Evolutionary conservation across 2,329 filamentous ascomycete genomes (phyloP), one percentile per base, ranked within the genome.

Genomic region (Anthostomella pinea): DNA sequence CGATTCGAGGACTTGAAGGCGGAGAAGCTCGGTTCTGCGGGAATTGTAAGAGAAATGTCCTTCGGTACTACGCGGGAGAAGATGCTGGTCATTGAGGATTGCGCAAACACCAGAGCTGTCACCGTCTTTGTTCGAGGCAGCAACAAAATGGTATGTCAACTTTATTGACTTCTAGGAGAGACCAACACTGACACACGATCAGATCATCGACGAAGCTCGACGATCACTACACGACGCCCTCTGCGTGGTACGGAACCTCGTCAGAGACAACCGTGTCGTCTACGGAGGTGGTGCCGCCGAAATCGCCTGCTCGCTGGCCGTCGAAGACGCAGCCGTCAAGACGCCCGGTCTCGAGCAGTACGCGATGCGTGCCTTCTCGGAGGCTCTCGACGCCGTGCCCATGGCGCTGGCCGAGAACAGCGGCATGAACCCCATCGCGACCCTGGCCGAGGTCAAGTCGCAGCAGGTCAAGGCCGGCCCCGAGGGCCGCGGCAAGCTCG

Each of bases 81-180:
- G 80, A 98, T 98, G 93, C 75, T 98, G 54, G 87, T 98, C 39
- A 98, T 98, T 55, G 94, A 98, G 70, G 93, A 98, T 69, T 98
- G 93, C 62, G 93, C 94, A 58, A 98, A 98, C 72, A 95, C 88
- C 40, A 77, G 93, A 56, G 93, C 93, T 28, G 94, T 98, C 43
- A 98, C 93, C 3, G 82, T 95, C 37, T 98, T 98, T 65, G 87
- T 98, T 43, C 79, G 93, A 58, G 93, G 93, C 58, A 95, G 89
- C 75, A 98, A 98, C 79, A 98, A 97, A 77, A 98, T 98, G 93
- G 87, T 91, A 67, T 60, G 76, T 66, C 28, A 8, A 6, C 15
- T 19, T 29, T 6, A 30, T n/a, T n/a, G n/a, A n/a, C n/a, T n/a
- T n/a, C n/a, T n/a, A n/a, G n/a, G n/a, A n/a, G n/a, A n/a, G n/a